phyloP scores from a whole-genome alignment of 2,329 filamentous ascomycete genomes.

The Colletotrichum cuscutae region DNA sequence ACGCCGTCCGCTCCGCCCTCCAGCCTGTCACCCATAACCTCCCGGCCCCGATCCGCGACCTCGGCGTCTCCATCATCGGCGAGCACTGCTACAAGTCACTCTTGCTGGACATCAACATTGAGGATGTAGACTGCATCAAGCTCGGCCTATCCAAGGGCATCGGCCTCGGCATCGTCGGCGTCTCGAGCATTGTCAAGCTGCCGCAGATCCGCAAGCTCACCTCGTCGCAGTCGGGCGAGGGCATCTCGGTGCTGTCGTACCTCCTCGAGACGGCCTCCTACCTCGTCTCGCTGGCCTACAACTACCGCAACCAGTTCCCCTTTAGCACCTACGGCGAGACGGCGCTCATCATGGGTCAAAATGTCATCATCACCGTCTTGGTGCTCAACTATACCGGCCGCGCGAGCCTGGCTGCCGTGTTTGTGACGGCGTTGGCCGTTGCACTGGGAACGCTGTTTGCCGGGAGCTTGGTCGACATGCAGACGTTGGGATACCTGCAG shows the following conservation, averaged over 20 bases:
- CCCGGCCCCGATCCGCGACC: slow-evolving; percentile 78
- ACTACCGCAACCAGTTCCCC: slow-evolving; percentile 88
- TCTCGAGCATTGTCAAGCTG: slow-evolving; percentile 92
- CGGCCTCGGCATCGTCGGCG: slow-evolving; percentile 91
- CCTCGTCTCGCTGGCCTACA: slow-evolving; percentile 92
- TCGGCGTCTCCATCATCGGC: slow-evolving; percentile 84
- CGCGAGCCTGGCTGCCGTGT: slow-evolving; percentile 74
- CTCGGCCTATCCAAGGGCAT: slow-evolving; percentile 92
- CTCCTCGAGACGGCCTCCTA: slow-evolving; percentile 90
- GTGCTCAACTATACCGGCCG: slow-evolving; percentile 86
- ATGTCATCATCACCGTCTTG: slow-evolving; percentile 87
- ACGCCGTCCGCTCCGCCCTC: slow-evolving; percentile 68
- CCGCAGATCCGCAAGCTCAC: slow-evolving; percentile 96
- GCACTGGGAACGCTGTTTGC: slow-evolving; percentile 77
- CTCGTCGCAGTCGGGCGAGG: slow-evolving; percentile 80
- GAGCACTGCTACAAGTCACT: slow-evolving; percentile 86
- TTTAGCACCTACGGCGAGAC: slow-evolving; percentile 98
- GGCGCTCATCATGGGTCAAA: slow-evolving; percentile 90
- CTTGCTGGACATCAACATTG: slow-evolving; percentile 84
- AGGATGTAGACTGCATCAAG: slow-evolving; percentile 83
- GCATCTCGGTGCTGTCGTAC: slow-evolving; percentile 91
- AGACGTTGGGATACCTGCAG: slow-evolving; percentile 79
- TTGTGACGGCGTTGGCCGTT: slow-evolving; percentile 80
- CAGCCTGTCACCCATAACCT: slow-evolving; percentile 78
- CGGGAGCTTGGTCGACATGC: slow-evolving; percentile 71